Base-by-base conservation (phyloP, 306 rosid species). In the Calophaca sinica region DNA sequence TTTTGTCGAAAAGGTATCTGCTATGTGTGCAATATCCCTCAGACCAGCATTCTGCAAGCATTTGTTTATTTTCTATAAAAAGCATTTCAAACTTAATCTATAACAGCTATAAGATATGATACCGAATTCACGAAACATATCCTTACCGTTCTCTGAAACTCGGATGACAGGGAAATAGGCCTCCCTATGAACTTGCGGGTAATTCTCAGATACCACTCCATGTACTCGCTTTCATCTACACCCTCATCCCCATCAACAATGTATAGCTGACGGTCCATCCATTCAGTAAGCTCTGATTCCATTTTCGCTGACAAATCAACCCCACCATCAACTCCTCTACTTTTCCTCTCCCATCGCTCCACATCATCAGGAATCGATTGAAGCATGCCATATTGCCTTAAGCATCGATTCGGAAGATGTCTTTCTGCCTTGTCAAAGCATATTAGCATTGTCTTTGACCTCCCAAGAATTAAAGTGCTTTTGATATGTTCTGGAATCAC, bases 341-440 rank as follows among this genome's bases (percentile, higher is more conserved):
- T 92, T 77, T 96, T 96, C 87, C 99, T 90, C 84, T 96, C 99
- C 99, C 99, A 96, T n/a, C 87, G 93, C 62, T 81, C 88, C 74
- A 96, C 98, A 72, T 92, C 90, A 74, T 89, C 97, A 1, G 99
- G 98, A 80, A 96, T 89, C 20, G 97, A 81, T 80, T 96, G 99
- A 83, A 74, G 86, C 89, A 86, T 84, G 76, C 98, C 96, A 53
- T 92, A 92, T 73, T 92, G 98, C 86, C 99, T 85, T 26, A 92
- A 82, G 84, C 97, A 92, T 61, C 98, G 96, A 79, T 88, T 79
- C 42, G 99, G 98, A 55, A 96, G 97, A 86, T 96, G 99, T 80
- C 98, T 87, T 84, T 96, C 99, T 9, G 99, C 99, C 91, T 96
- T 96, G 86, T 96, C 99, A 85, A 96, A 96, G 85, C 98, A 92